These are phyloP conservation scores for Didymella sp. DNA, from an alignment of 2,329 filamentous ascomycete genomes.

Conservation along the genomic window DNA sequence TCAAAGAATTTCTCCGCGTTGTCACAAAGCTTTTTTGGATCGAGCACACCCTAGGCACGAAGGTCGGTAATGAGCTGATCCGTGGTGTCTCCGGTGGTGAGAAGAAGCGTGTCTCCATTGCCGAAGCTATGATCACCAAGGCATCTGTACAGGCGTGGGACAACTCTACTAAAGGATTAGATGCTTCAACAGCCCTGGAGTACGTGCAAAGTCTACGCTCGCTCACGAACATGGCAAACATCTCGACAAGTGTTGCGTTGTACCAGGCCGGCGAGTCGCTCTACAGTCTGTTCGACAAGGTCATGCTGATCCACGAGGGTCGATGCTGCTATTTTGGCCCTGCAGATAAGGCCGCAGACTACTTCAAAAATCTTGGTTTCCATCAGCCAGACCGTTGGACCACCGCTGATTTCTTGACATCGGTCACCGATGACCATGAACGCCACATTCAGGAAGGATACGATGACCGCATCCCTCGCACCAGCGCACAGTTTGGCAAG, in stretches of 20 bases:
- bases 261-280: slow-evolving; percentile 67
- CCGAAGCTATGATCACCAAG: slow-evolving; percentile 57
- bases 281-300: slow-evolving; percentile 51
- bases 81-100: slow-evolving; percentile 64
- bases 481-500: slow-evolving; percentile 62
- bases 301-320: slow-evolving; percentile 52
- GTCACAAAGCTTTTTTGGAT: slow-evolving; percentile 76
- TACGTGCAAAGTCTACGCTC: slow-evolving; percentile 73
- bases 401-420: slow-evolving; percentile 75
- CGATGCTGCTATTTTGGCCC: slow-evolving; percentile 66
- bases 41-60: slow-evolving; percentile 73
- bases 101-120: slow-evolving; percentile 58
- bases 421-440: slow-evolving; percentile 69
- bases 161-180: slow-evolving; percentile 75
- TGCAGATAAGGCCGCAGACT: slow-evolving; percentile 65
- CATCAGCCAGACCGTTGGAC: slow-evolving; percentile 71
- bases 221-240: slow-evolving; percentile 68
- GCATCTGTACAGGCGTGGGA: slow-evolving; percentile 53
- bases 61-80: slow-evolving; percentile 76
- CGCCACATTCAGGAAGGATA: slow-evolving; percentile 63
- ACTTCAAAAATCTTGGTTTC: slow-evolving; percentile 72
- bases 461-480: slow-evolving; percentile 64
- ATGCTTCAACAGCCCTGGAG: slow-evolving; percentile 75
- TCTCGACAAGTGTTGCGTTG: slow-evolving; percentile 70
- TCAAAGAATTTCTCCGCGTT: slow-evolving; percentile 68